Evolutionary conservation across 2,329 filamentous ascomycete genomes (phyloP).

Genomic region (Parafenestella ontariensis): DNA sequence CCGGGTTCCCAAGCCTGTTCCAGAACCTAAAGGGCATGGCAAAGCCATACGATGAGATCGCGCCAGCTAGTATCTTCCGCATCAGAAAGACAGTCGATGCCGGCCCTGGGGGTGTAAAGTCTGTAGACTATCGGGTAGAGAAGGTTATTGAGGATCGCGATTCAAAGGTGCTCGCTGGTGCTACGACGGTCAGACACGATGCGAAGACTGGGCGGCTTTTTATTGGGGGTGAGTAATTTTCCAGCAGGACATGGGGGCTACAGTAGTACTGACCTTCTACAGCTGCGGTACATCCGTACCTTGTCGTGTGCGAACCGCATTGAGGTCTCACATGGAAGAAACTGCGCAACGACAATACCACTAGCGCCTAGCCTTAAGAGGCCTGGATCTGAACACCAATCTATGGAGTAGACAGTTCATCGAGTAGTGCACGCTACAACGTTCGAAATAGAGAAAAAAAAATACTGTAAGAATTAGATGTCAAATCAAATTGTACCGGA

Average conservation of each 20-base stretch:
- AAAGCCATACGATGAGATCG: conserved; percentile 19
- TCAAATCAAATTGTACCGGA: too few relatives aligned
- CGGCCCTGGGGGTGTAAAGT: neutral
- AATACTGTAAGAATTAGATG: too few relatives aligned
- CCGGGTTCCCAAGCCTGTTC: conserved; percentile 25
- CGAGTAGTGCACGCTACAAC: too few relatives aligned
- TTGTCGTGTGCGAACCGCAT: conserved; percentile 15
- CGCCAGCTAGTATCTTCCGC: conserved; percentile 29
- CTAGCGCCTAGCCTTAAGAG: too few relatives aligned
- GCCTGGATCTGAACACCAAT: too few relatives aligned
- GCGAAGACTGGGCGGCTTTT: conserved; percentile 34
- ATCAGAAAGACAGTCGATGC: conserved; percentile 22
- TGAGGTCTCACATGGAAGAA: neutral
- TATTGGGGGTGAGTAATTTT: conserved; percentile 25
- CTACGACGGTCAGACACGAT: conserved; percentile 38
- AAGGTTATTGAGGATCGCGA: conserved; percentile 40
- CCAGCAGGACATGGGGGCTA: neutral
- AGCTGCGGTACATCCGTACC: conserved; percentile 13
- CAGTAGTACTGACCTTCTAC: neutral
- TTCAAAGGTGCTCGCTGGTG: conserved; percentile 23
- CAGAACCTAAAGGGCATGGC: conserved; percentile 16
- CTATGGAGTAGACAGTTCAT: too few relatives aligned
- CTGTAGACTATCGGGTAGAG: conserved; percentile 25
- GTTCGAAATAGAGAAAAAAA: too few relatives aligned
- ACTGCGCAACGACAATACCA: neutral